Percentiles rank a stretch among this genome's conserved stretches.
phyloP scores from a whole-genome alignment of 441 rosid genomes.

The Melastoma candidum region DNA sequence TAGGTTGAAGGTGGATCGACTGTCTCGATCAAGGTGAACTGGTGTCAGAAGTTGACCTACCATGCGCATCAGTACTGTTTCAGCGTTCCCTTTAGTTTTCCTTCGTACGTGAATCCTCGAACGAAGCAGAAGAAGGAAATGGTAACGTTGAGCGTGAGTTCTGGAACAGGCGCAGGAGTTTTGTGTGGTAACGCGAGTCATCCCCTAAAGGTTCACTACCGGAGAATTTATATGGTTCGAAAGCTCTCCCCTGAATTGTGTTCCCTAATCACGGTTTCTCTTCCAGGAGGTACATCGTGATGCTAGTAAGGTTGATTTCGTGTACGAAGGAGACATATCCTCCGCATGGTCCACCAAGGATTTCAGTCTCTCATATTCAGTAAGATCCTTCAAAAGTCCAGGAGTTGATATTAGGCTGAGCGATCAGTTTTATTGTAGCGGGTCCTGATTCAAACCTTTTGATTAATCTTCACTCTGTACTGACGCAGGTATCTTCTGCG shows the following conservation, averaged over 20 bases:
- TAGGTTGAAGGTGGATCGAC: constrained; percentile 74
- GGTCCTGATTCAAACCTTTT: too few species aligned
- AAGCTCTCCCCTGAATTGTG: neutral
- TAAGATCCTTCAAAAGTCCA: constrained; percentile 19
- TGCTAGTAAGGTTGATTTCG: constrained; percentile 45
- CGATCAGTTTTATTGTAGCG: too few species aligned
- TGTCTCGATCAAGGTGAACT: constrained; percentile 47
- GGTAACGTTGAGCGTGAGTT: constrained; percentile 70
- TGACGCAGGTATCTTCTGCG: constrained; percentile 37
- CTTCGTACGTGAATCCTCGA: constrained; percentile 53
- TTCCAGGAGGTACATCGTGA: constrained; percentile 47
- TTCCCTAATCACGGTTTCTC: constrained; percentile 7
- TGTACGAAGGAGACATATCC: constrained; percentile 52
- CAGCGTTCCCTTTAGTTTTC: constrained; percentile 67
- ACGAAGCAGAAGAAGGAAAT: constrained; percentile 25
- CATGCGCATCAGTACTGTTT: constrained; percentile 49
- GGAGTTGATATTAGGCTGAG: too few species aligned
- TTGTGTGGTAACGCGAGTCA: constrained; percentile 45
- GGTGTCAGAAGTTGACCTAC: constrained; percentile 64
- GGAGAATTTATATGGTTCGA: neutral
- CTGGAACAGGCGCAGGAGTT: constrained; percentile 43
- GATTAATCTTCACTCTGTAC: neutral
- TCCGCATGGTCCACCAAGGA: constrained; percentile 55
- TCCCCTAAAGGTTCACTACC: constrained; percentile 52
- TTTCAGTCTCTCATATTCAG: constrained; percentile 53